Conservation (phyloP, 2,329 filamentous ascomycete genomes). For the Ophiostoma australiae region DNA sequence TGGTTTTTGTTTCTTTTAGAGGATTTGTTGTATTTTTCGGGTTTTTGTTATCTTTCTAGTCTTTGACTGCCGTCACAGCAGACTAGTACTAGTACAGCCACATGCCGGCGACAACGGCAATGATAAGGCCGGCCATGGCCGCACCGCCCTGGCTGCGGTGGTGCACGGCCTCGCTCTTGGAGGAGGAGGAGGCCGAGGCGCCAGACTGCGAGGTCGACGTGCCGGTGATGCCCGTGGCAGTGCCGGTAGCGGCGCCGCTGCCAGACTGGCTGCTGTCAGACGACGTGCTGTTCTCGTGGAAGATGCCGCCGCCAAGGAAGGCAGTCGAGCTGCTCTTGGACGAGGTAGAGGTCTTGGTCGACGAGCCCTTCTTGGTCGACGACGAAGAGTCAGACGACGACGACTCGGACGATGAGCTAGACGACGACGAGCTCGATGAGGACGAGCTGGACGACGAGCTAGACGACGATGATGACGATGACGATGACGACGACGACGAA, state of each 20-base stretch:
- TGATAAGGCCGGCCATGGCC: constrained; percentile 50
- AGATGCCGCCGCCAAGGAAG: constrained; percentile 43
- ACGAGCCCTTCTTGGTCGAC: constrained; percentile 28
- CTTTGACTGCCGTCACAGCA: constrained; percentile 28
- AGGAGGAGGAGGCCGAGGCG: constrained; percentile 29
- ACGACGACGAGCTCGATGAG: constrained; percentile 28
- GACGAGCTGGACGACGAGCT: constrained; percentile 28
- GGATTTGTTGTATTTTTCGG: background rate
- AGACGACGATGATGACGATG: constrained; percentile 26
- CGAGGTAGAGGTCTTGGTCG: constrained; percentile 31
- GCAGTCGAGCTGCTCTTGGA: constrained; percentile 28
- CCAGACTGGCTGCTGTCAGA: constrained; percentile 18
- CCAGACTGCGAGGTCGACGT: constrained; percentile 8
- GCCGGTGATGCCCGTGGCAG: constrained; percentile 13
- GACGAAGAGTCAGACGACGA: constrained; percentile 26
- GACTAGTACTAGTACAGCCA: constrained; percentile 41
- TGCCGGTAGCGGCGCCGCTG: constrained; percentile 17
- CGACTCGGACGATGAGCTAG: constrained; percentile 34
- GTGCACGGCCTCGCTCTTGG: constrained; percentile 40
- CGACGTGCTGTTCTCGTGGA: constrained; percentile 47
- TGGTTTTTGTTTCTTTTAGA: constrained; percentile 10
- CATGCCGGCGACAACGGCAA: constrained; percentile 51
- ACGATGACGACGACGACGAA: background rate
- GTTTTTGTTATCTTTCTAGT: constrained; percentile 5
- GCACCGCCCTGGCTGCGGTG: constrained; percentile 44